Evolutionary conservation across 352 stramenopile genomes (phyloP), one percentile per base, ranked within the genome.

Genomic region (Phytophthora crassamura): DNA sequence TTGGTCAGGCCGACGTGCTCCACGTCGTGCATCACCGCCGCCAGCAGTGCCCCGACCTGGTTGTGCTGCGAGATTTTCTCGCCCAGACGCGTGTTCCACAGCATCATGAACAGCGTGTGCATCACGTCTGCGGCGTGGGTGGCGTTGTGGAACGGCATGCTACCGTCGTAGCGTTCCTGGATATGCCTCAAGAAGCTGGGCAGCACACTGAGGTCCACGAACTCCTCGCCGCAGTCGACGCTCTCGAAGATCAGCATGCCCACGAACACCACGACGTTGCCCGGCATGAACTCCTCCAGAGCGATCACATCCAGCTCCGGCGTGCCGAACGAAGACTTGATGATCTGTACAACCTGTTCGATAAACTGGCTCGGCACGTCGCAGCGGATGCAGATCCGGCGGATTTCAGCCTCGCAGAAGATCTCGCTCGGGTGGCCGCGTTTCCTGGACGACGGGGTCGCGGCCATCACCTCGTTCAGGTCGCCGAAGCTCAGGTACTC

Each of bases 91-190:
- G 84, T 90, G 43, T 66, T 84, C 67, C 74, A 80, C 18, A 94
- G 57, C 66, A 89, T 74, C 67, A 82, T 86, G 61, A 91, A 94
- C 39, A 94, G 64, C 18, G 82, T 82, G 64, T 94, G 86, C 64
- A 93, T 74, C 59, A 94, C 86, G 49, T 94, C 86, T 0, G 86
- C 82, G 0, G 83, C 86, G 48, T 94, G 86, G n/a, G 79, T 84
- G 7, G 84, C 86, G 32, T 94, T 94, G 68, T 94, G 86, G 60
- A 93, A 94, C 33, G 82, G 84, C 67, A 91, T 92, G 40, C 74
- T 75, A 30, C 72, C 56, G 51, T 82, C 65, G 66, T 94, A 94
- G 1, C 75, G 75, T 7, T 68, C 72, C 61, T 94, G 77, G 53
- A 94, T 77, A 66, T 90, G 66, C 16, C 59, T 65, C n/a, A 91